phyloP scores from a whole-genome alignment of 768 basidiomycete species.

The Atractiella rhizophila region DNA sequence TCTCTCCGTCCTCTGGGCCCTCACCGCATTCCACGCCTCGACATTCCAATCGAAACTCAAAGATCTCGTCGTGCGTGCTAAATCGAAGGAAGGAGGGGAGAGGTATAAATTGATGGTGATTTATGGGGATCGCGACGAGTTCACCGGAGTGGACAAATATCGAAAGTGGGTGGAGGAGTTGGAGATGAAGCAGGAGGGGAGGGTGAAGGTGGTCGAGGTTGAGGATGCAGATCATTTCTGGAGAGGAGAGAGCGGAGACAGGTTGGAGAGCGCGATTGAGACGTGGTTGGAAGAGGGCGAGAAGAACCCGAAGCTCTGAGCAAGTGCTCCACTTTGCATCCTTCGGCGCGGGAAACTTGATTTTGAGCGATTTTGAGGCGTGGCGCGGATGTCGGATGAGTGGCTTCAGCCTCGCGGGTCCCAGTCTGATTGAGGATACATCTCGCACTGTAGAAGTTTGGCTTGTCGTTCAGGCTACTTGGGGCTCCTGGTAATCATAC shows the following conservation, averaged over 20 bases:
- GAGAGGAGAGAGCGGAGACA: background rate
- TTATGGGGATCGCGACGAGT: conserved; percentile 12
- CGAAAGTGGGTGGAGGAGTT: conserved; percentile 3
- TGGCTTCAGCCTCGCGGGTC: too few species aligned
- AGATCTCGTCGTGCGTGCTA: too few species aligned
- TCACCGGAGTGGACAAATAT: conserved; percentile 5
- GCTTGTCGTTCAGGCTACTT: too few species aligned
- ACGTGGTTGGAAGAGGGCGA: background rate
- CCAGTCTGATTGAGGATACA: too few species aligned
- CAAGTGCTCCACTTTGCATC: background rate
- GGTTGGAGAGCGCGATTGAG: background rate
- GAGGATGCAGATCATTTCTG: conserved; percentile 16
- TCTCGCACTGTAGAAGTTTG: too few species aligned
- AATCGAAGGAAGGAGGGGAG: background rate
- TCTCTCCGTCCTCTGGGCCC: conserved; percentile 15
- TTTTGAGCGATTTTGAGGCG: too few species aligned
- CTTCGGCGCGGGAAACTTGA: background rate
- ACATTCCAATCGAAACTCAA: background rate
- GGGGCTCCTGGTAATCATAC: too few species aligned
- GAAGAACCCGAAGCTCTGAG: background rate
- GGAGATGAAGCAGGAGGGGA: background rate
- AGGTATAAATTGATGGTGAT: conserved; percentile 1
- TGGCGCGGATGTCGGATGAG: too few species aligned
- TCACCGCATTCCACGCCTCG: conserved; percentile 5
- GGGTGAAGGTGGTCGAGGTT: conserved; percentile 1